A percentile compares a stretch with the other conserved stretches of the same genome.
These are phyloP conservation scores for Fusarium sp. DNA, from an alignment of 2,329 filamentous ascomycete species.

Conservation along the genomic window DNA sequence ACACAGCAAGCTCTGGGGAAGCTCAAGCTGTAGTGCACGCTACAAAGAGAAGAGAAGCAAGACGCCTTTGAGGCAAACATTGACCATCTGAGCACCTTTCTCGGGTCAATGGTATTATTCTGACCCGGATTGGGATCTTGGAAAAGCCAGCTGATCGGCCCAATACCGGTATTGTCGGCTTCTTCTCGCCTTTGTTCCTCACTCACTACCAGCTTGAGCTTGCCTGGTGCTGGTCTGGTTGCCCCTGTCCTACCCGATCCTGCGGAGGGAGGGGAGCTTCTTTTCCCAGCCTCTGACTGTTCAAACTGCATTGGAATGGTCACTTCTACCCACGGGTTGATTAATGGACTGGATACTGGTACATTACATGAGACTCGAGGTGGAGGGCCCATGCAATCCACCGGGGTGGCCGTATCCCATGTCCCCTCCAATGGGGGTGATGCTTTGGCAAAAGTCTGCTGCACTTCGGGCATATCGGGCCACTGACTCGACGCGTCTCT, in stretches of 20 bases:
- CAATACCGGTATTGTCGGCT: conserved; percentile 23
- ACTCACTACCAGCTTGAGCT: background rate
- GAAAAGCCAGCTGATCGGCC: conserved; percentile 24
- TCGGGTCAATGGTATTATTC: conserved; percentile 12
- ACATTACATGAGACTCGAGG: conserved; percentile 30
- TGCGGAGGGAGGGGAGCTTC: conserved; percentile 34
- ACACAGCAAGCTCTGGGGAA: conserved; percentile 12
- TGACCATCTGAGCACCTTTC: conserved; percentile 2
- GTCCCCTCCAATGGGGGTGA: conserved; percentile 41
- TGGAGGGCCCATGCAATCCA: conserved; percentile 43
- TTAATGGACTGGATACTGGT: conserved; percentile 31
- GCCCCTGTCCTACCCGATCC: conserved; percentile 26
- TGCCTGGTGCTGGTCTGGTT: background rate
- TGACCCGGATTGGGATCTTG: conserved; percentile 31
- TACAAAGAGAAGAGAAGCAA: conserved; percentile 4
- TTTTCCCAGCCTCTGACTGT: conserved; percentile 9
- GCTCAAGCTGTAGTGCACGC: conserved; percentile 4
- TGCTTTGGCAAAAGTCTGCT: conserved; percentile 41
- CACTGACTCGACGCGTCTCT: conserved; percentile 32
- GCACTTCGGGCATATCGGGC: conserved; percentile 38
- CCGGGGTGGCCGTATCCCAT: conserved; percentile 35
- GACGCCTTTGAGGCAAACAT: conserved; percentile 25
- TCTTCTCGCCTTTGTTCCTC: conserved; percentile 12
- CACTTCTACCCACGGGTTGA: conserved; percentile 34
- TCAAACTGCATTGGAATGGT: conserved; percentile 11